phyloP scores from a whole-genome alignment of 2,329 filamentous ascomycete species.

The Sporothrix dimorphospora region DNA sequence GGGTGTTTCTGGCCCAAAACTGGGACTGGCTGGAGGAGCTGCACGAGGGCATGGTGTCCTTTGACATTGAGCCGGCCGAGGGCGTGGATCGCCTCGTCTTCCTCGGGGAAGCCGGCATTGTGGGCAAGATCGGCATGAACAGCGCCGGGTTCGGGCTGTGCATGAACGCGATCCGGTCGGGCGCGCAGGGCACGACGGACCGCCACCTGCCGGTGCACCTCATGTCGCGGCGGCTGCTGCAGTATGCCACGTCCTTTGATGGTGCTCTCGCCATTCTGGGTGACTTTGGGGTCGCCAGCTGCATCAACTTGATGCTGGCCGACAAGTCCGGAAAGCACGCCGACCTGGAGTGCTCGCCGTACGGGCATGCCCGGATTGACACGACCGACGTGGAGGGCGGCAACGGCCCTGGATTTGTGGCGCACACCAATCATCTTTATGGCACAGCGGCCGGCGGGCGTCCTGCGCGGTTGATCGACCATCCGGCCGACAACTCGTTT shows the following conservation, averaged over 20 bases:
- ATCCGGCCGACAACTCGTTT: constrained; percentile 24
- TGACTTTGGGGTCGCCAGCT: not conserved
- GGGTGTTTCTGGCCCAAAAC: constrained; percentile 26
- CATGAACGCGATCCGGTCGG: constrained; percentile 28
- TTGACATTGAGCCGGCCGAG: constrained; percentile 1
- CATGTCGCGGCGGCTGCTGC: constrained; percentile 9
- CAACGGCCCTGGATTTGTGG: not conserved
- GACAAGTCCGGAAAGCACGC: constrained; percentile 10
- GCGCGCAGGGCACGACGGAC: constrained; percentile 4
- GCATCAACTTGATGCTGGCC: constrained; percentile 24
- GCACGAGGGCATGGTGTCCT: constrained; percentile 10
- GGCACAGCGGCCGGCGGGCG: not conserved
- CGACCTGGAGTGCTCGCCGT: constrained; percentile 25
- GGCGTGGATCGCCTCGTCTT: constrained; percentile 8
- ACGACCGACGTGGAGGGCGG: not conserved
- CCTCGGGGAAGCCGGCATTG: constrained; percentile 32
- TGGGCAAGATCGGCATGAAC: constrained; percentile 28
- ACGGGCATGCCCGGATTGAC: constrained; percentile 11
- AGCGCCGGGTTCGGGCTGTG: constrained; percentile 25
- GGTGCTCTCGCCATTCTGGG: not conserved
- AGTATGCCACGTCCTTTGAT: not conserved
- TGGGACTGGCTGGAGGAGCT: constrained; percentile 28
- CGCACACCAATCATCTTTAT: constrained; percentile 26
- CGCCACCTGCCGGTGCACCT: constrained; percentile 26
- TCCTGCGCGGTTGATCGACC: constrained; percentile 3